Base-by-base conservation (phyloP, 805 yeast genomes). In the Saturnispora sanitii region DNA sequence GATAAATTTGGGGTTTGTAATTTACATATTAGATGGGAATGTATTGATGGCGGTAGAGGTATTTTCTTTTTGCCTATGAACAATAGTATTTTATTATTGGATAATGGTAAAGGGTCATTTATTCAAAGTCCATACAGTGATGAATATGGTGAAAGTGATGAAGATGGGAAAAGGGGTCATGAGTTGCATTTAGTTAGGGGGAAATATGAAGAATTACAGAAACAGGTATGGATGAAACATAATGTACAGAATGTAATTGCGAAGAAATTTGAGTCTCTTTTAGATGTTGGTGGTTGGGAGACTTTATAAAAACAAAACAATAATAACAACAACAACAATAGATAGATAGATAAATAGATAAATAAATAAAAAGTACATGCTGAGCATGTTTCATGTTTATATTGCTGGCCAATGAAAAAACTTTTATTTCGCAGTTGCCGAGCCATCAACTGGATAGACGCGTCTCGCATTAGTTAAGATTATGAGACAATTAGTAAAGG, bases 261-360 rank as follows among this genome's bases (percentile, higher is more conserved):
- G 1, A 68, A 97, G 47, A 77, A 78, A 48, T 68, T 90, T 13
- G 97, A 90, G 51, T 76, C 80, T 30, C 73, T 72, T 6, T 61
- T 80, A 26, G 97, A 90, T 58, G 75, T 81, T 29, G 98, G 98
- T 7, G 98, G 98, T 0, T 90, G 98, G 98, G 92, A 82, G 50
- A 83, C 92, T 2, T 63, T 82, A 46, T 85, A 63, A 57, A 21
- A n/a, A 20, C n/a, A n/a, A n/a, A n/a, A n/a, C n/a, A n/a, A n/a
- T n/a, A n/a, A n/a, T n/a, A n/a, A n/a, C n/a, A n/a, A n/a, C n/a
- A n/a, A n/a, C n/a, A n/a, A n/a, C n/a, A n/a, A n/a, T n/a, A n/a
- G n/a, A n/a, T n/a, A n/a, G n/a, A n/a, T n/a, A n/a, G n/a, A n/a
- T n/a, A n/a, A n/a, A n/a, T n/a, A n/a, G n/a, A n/a, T n/a, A n/a